phyloP scores from a whole-genome alignment of 1,284 basidiomycete genomes.

The Inonotus hispidus region DNA sequence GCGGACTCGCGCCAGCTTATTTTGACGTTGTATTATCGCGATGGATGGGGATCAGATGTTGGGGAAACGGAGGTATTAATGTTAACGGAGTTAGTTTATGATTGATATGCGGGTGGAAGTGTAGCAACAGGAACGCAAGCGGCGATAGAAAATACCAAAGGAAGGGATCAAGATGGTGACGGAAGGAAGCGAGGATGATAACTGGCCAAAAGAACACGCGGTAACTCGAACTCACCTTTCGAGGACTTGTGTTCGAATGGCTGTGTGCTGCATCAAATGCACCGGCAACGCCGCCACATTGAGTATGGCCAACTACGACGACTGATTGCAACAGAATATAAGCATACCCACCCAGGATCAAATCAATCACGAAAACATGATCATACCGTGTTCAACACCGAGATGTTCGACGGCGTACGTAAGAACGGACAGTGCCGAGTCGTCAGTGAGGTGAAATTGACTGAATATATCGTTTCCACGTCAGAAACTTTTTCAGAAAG shows the following conservation, averaged over 20 bases:
- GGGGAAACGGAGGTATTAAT: background rate
- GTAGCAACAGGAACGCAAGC: background rate
- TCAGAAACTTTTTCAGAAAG: background rate
- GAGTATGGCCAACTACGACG: constrained; percentile 75
- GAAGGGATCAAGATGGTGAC: background rate
- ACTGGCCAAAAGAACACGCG: background rate
- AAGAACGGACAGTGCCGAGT: constrained; percentile 74
- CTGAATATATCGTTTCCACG: constrained; percentile 32
- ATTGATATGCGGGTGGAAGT: background rate
- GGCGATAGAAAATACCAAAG: background rate
- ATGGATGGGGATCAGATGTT: constrained; percentile 5
- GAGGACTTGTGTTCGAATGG: background rate
- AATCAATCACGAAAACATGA: background rate
- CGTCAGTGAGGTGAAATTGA: constrained; percentile 78
- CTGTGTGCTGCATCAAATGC: constrained; percentile 40
- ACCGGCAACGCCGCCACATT: constrained; percentile 75
- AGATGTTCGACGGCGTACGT: constrained; percentile 76
- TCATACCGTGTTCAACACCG: constrained; percentile 78
- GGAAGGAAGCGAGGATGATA: background rate
- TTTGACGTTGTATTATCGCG: constrained; percentile 20
- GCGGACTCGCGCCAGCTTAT: constrained; percentile 35
- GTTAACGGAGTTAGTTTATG: constrained; percentile 13
- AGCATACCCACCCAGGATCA: background rate
- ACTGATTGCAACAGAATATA: constrained; percentile 39
- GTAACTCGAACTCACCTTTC: constrained; percentile 18